phyloP scores from a whole-genome alignment of 345 rosid species.

The Eucalyptus viminalis region DNA sequence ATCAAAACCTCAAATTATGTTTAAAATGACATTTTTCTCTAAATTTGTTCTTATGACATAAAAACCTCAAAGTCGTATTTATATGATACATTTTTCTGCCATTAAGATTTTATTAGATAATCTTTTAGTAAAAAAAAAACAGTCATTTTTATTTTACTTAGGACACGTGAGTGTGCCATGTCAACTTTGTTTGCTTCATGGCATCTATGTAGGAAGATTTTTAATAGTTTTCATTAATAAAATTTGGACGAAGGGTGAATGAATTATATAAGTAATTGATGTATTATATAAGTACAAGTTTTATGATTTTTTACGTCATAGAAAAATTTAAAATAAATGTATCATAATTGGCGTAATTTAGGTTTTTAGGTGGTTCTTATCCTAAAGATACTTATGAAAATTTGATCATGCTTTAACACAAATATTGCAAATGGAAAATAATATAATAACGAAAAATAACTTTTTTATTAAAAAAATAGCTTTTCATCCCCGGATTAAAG shows the following conservation, averaged over 20 bases:
- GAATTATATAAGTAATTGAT: too few species aligned
- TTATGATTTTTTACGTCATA: not conserved
- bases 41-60: too few species aligned
- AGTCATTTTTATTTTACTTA: too few species aligned
- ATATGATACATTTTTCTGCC: not conserved
- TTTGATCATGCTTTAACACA: not conserved
- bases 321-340: too few species aligned
- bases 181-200: too few species aligned
- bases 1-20: not conserved
- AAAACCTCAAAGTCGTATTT: not conserved
- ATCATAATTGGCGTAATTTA: too few species aligned
- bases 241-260: not conserved
- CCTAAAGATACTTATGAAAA: not conserved
- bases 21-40: not conserved
- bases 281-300: too few species aligned
- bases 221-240: too few species aligned
- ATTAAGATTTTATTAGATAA: too few species aligned
- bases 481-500: not conserved
- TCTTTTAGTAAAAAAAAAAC: too few species aligned
- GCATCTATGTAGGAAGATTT: too few species aligned
- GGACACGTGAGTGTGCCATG: fast-evolving
- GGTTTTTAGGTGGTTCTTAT: not conserved
- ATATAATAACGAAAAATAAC: not conserved
- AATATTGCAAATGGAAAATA: not conserved
- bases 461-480: not conserved